Percentiles rank a stretch among this genome's conserved stretches.
phyloP scores from a whole-genome alignment of 345 rosid species.

The Euphorbia tirucalli region DNA sequence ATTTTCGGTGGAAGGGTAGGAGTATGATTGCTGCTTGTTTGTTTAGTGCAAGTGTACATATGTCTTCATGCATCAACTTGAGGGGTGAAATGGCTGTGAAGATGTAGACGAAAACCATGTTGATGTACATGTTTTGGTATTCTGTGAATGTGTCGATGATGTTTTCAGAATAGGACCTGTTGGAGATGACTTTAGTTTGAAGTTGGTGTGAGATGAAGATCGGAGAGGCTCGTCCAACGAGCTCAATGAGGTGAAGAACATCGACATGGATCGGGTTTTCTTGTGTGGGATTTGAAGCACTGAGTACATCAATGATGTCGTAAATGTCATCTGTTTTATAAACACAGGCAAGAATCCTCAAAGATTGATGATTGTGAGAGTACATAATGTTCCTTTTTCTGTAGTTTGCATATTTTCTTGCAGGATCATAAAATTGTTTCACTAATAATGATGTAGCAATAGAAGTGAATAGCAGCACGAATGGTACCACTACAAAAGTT shows the following conservation, averaged over 20 bases:
- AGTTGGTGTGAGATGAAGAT: not conserved
- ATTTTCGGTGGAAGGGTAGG: not conserved
- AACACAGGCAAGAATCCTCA: not conserved
- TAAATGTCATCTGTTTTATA: not conserved
- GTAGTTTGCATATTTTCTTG: slow-evolving; percentile 3
- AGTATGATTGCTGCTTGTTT: not conserved
- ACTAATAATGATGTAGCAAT: not conserved
- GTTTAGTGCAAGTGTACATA: not conserved
- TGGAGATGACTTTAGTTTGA: not conserved
- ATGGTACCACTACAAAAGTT: not conserved
- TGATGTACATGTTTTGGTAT: not conserved
- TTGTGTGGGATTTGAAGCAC: not conserved
- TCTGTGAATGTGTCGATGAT: not conserved
- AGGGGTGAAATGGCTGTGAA: not conserved
- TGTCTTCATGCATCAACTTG: not conserved
- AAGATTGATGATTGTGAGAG: not conserved
- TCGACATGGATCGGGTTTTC: not conserved
- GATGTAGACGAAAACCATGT: not conserved
- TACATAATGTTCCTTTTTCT: not conserved
- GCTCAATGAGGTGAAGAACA: not conserved
- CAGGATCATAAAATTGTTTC: not conserved
- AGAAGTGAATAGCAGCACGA: not conserved
- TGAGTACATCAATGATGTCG: not conserved
- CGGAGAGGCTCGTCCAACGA: not conserved
- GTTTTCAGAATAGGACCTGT: not conserved